A percentile compares a stretch with the other conserved stretches of the same genome.
Evolutionary conservation across 176 grass and related monocot genomes (phyloP).

Genomic region (Alopecurus myosuroides): DNA sequence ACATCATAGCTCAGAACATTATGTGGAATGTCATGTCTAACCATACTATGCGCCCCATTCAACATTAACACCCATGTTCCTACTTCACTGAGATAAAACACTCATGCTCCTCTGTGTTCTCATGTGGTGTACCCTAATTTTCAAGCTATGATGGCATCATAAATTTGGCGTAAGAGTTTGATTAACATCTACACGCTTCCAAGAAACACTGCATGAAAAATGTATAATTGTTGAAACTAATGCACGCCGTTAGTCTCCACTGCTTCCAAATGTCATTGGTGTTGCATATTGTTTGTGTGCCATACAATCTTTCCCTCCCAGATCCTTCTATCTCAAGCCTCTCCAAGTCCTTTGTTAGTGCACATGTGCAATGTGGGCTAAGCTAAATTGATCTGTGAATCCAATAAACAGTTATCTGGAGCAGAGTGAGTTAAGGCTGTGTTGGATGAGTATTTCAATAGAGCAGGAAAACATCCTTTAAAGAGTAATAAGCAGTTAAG

Average conservation of each 20-base stretch:
- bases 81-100: not conserved
- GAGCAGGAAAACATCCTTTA: not conserved
- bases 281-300: not conserved
- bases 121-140: not conserved
- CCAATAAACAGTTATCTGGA: not conserved
- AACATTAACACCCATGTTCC: slow-evolving; percentile 7
- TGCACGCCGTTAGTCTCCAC: not conserved
- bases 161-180: slow-evolving; percentile 2
- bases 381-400: not conserved
- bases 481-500: not conserved
- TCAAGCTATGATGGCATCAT: not conserved
- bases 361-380: not conserved
- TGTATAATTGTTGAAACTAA: not conserved
- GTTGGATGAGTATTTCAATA: not conserved
- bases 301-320: not conserved
- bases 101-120: not conserved
- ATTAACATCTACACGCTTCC: not conserved
- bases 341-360: not conserved
- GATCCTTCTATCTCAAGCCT: not conserved
- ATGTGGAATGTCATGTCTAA: not conserved
- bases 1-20: not conserved
- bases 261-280: not conserved
- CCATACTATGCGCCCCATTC: not conserved
- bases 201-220: slow-evolving; percentile 1
- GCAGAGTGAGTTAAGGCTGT: not conserved